phyloP scores from a whole-genome alignment of 2,329 filamentous ascomycete species.

The Pseudogymnoascus sp. region DNA sequence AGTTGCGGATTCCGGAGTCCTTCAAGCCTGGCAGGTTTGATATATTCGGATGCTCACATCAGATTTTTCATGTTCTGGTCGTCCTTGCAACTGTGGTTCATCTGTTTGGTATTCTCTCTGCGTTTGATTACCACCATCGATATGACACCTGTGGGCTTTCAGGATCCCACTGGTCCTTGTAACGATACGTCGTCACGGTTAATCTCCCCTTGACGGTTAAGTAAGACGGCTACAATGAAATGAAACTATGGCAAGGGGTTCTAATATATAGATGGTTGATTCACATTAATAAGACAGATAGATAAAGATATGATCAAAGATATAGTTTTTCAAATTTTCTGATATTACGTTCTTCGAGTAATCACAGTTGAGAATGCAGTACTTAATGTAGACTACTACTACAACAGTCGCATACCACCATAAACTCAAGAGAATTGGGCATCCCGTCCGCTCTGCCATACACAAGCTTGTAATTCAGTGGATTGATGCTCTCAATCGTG shows the following conservation, averaged over 20 bases:
- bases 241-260: too few relatives aligned
- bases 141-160: background rate
- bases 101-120: conserved; percentile 13
- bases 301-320: too few relatives aligned
- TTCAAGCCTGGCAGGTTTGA: conserved; percentile 18
- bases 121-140: conserved; percentile 13
- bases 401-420: too few relatives aligned
- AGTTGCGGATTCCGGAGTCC: conserved; percentile 17
- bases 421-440: too few relatives aligned
- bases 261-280: background rate
- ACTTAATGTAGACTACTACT: too few relatives aligned
- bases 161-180: background rate
- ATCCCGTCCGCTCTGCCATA: too few relatives aligned
- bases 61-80: conserved; percentile 21
- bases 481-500: too few relatives aligned
- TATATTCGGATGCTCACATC: conserved; percentile 18
- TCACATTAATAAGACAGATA: background rate
- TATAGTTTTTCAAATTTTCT: too few relatives aligned
- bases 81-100: conserved; percentile 14
- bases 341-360: too few relatives aligned
- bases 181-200: background rate
- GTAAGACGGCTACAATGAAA: background rate
- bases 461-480: too few relatives aligned
- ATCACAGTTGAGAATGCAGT: too few relatives aligned
- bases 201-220: background rate